These are phyloP conservation scores for Wallacemonas collosoma DNA, from an alignment of 208 protist genomes.

Conservation along the genomic window DNA sequence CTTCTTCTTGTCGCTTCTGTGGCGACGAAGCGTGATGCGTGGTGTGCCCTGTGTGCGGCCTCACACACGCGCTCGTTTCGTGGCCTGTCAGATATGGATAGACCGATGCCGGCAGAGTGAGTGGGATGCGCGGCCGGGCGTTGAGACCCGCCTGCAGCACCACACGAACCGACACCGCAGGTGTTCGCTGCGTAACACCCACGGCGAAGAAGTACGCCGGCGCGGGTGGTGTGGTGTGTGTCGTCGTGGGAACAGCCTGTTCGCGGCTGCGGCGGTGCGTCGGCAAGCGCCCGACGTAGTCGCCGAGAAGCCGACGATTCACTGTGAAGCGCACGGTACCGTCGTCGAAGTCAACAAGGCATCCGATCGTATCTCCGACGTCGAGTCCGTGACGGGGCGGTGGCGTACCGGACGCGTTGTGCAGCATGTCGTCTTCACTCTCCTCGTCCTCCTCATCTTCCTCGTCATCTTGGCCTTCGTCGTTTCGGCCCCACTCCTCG, in stretches of 20 bases:
- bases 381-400: slow-evolving; percentile 26
- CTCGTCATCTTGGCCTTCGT: not conserved
- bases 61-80: too few relatives aligned
- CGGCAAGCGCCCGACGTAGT: not conserved
- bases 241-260: not conserved
- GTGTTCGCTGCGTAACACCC: slow-evolving; percentile 50
- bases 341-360: slow-evolving; percentile 67
- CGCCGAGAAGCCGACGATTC: slow-evolving; percentile 35
- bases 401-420: not conserved
- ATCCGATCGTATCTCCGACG: slow-evolving; percentile 65
- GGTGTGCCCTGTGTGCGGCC: too few relatives aligned
- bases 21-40: not conserved
- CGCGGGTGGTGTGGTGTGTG: slow-evolving; percentile 8
- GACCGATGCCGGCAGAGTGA: not conserved
- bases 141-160: slow-evolving; percentile 37
- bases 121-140: not conserved
- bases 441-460: slow-evolving; percentile 10
- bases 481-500: too few relatives aligned
- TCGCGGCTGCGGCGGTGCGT: not conserved
- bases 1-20: not conserved
- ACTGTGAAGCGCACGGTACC: slow-evolving; percentile 69
- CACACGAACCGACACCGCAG: slow-evolving; percentile 35
- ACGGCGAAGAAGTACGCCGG: slow-evolving; percentile 60
- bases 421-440: too few relatives aligned
- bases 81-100: too few relatives aligned